Conservation (phyloP, 2,329 filamentous ascomycete genomes). For the Fusarium bulbicola region DNA sequence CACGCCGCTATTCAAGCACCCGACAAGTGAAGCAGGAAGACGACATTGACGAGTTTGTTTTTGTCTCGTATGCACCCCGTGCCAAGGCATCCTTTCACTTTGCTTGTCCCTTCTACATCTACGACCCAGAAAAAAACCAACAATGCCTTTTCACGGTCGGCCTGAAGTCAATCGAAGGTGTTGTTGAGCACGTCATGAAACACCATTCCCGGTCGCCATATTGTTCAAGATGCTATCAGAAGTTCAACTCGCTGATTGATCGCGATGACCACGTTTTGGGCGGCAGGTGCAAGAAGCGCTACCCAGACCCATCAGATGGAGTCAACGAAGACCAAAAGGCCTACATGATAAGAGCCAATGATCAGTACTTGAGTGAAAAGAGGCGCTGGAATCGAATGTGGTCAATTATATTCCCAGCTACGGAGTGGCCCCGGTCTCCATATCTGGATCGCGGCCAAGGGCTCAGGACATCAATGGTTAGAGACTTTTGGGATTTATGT, state of each 20-base stretch:
- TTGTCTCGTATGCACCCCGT: rapidly evolving
- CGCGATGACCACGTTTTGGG: background rate
- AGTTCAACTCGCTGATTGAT: background rate
- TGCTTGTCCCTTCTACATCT: background rate
- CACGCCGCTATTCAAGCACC: background rate
- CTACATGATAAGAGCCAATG: background rate
- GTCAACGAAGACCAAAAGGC: background rate
- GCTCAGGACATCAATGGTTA: background rate
- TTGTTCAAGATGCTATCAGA: background rate
- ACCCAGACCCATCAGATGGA: background rate
- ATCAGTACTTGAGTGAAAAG: background rate
- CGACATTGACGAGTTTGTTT: background rate
- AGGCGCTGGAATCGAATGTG: background rate
- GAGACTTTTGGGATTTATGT: background rate
- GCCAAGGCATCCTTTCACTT: background rate
- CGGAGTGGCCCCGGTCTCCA: background rate
- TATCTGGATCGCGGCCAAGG: background rate
- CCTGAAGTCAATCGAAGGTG: rapidly evolving
- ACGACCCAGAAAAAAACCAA: background rate
- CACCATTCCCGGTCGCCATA: background rate
- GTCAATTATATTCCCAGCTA: background rate
- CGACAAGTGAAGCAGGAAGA: background rate
- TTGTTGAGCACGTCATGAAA: background rate
- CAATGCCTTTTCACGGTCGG: background rate
- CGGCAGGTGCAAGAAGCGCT: background rate